Conservation (phyloP, 257 asterid genomes). For the Forsythia suspensa region DNA sequence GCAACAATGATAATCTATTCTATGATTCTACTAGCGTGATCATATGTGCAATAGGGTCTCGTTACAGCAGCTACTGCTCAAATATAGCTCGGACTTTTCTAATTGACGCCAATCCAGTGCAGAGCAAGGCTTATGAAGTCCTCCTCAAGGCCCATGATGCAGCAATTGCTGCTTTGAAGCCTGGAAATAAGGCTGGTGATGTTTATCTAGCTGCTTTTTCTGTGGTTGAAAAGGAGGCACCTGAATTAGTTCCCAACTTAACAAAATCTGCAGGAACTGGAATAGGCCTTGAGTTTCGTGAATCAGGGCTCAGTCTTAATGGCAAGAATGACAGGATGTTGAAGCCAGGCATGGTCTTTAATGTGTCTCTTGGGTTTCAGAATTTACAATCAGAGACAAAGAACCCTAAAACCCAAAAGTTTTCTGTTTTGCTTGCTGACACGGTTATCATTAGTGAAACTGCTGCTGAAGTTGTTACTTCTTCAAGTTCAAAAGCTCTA, state of each 20-base stretch:
- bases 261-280: slow-evolving; percentile 85
- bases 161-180: slow-evolving; percentile 57
- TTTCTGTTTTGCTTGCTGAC: slow-evolving; percentile 68
- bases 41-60: slow-evolving; percentile 69
- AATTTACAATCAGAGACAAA: slow-evolving; percentile 46
- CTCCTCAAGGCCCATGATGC: slow-evolving; percentile 76
- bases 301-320: slow-evolving; percentile 57
- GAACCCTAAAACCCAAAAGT: slow-evolving; percentile 55
- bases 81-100: slow-evolving; percentile 68
- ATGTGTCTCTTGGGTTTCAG: slow-evolving; percentile 73
- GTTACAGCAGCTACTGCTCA: slow-evolving; percentile 76
- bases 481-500: slow-evolving; percentile 41
- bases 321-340: slow-evolving; percentile 55
- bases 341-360: slow-evolving; percentile 74
- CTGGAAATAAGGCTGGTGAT: slow-evolving; percentile 52
- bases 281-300: slow-evolving; percentile 82
- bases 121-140: slow-evolving; percentile 68
- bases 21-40: slow-evolving; percentile 63
- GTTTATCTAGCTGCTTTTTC: slow-evolving; percentile 57
- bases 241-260: slow-evolving; percentile 54
- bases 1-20: slow-evolving; percentile 55
- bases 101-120: slow-evolving; percentile 53
- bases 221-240: slow-evolving; percentile 65
- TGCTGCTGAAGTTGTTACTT: slow-evolving; percentile 50
- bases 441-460: slow-evolving; percentile 49